Conservation (phyloP, 2,329 filamentous ascomycete species). For the Beauveria sp. region DNA sequence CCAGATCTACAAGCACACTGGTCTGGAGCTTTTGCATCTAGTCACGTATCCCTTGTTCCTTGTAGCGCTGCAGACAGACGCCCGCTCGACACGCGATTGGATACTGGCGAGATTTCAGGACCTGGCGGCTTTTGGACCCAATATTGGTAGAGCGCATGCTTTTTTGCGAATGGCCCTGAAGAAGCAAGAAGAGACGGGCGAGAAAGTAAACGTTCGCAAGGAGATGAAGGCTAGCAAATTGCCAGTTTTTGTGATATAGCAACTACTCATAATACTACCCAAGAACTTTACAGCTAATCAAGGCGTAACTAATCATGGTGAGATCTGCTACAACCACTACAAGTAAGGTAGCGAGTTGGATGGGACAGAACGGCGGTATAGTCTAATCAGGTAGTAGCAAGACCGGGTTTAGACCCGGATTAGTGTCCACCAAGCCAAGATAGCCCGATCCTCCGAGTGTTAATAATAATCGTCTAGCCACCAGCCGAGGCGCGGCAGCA, state of each 20-base stretch:
- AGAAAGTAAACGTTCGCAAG: background rate
- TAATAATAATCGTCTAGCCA: background rate
- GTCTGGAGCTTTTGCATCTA: slow-evolving; percentile 23
- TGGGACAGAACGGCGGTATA: background rate
- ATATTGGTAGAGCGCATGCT: slow-evolving; percentile 22
- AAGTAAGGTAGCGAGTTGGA: too few species aligned
- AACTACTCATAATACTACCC: too few species aligned
- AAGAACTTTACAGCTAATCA: background rate
- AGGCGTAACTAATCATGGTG: background rate
- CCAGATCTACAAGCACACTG: slow-evolving; percentile 25
- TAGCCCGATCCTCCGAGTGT: background rate
- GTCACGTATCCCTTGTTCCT: slow-evolving; percentile 28
- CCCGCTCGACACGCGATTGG: slow-evolving; percentile 25
- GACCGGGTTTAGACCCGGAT: background rate
- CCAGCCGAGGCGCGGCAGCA: background rate
- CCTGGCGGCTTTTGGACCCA: slow-evolving; percentile 24
- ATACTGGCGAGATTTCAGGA: slow-evolving; percentile 23
- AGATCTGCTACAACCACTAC: too few species aligned
- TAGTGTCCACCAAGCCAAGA: background rate
- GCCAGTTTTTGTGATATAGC: slow-evolving; percentile 3
- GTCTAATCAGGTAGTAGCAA: background rate
- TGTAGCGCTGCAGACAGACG: slow-evolving; percentile 27
- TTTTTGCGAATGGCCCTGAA: slow-evolving; percentile 17
- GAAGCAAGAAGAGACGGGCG: background rate
- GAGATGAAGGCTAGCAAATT: background rate